Percentiles rank a stretch among this genome's conserved stretches.
Evolutionary conservation across 306 rosid genomes (phyloP).

Genomic region (Prunus padus): DNA sequence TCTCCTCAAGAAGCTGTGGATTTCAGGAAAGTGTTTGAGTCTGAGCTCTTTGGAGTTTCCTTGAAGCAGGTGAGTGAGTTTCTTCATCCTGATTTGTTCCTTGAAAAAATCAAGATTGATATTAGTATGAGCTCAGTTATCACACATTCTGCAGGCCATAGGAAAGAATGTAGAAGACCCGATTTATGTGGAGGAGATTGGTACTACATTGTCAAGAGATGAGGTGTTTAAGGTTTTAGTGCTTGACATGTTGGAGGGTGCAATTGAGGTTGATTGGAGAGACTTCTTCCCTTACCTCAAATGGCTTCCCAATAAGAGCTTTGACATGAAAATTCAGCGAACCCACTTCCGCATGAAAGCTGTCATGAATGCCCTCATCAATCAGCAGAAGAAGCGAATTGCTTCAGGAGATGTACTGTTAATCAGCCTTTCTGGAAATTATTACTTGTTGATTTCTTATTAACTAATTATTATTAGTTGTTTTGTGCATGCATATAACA

Average conservation of each 20-base stretch:
- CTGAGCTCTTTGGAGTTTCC: conserved; percentile 68
- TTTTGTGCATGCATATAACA: no score
- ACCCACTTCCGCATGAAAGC: conserved; percentile 33
- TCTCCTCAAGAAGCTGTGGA: conserved; percentile 43
- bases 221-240: conserved; percentile 63
- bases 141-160: no score
- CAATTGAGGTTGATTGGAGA: conserved; percentile 85
- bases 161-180: conserved; percentile 49
- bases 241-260: conserved; percentile 72
- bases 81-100: no score
- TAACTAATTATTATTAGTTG: no score
- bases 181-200: conserved; percentile 62
- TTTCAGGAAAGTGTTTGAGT: conserved; percentile 55
- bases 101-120: no score
- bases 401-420: conserved; percentile 62
- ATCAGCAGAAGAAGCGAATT: conserved; percentile 55
- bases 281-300: no score
- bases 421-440: neutral
- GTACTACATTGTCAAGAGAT: conserved; percentile 39
- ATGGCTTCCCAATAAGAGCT: conserved; percentile 74
- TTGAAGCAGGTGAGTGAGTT: conserved; percentile 72
- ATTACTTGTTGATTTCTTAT: neutral
- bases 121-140: conserved; percentile 11
- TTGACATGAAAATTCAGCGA: conserved; percentile 46
- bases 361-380: conserved; percentile 56